Base-by-base conservation (phyloP, 176 grass and related monocot genomes). In the Paspalum notatum region DNA sequence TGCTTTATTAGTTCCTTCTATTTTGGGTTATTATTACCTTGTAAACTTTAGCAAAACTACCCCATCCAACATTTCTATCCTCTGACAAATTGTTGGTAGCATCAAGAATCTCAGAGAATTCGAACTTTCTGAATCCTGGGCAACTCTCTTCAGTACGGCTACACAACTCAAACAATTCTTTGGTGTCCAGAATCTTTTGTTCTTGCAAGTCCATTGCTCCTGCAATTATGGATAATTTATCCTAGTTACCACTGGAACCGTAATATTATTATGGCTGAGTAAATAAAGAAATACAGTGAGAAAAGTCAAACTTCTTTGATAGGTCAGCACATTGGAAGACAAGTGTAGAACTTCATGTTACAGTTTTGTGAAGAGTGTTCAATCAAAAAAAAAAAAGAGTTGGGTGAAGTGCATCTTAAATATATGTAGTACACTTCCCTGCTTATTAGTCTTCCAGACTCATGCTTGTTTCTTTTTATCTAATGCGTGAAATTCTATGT, bases 11-110 rank as follows among this genome's bases (percentile, higher is more conserved):
- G 25, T 24, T 81, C 53, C 6, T 49, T 12, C 16, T 49, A 20
- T 21, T 39, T 48, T 0, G 12, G 4, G 16, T 42, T 66, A 58
- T 17, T 43, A 22, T 73, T 85, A 85, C 84, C 84, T 84, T 84
- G 22, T 85, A 85, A 54, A 85, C 57, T 37, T 24, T 86, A 41
- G 5, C 68, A 74, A 80, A 86, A 40, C 50, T 68, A 80, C 84
- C 84, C 18, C 42, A 20, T 4, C 77, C 84, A 27, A 86, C 0
- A 5, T 22, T 24, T 32, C 1, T 73, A 0, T 57, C 56, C 14
- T 66, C 59, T 20, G 84, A 80, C 39, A 86, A 86, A 49, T 40
- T 74, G 4, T 50, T 3, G 24, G 84, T 86, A 50, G 5, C 84
- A 41, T 74, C 17, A 8, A 71, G 0, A 56, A 85, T 42, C 53